These are phyloP conservation scores for Staphylotrichum longicolle DNA, from an alignment of 495 filamentous ascomycete genomes.

Conservation along the genomic window DNA sequence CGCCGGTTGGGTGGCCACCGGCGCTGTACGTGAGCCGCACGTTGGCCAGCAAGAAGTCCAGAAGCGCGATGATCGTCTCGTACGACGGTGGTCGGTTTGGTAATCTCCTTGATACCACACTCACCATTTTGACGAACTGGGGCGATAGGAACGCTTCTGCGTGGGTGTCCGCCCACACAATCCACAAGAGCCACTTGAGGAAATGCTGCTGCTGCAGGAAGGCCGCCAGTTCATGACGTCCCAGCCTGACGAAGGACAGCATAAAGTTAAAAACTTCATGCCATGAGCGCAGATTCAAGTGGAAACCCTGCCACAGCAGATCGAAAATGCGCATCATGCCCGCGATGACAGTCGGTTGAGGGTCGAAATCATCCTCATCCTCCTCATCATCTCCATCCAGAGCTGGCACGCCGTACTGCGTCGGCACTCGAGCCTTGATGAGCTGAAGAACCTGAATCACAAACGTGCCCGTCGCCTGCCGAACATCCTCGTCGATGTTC, in stretches of 20 bases:
- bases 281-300: conserved; percentile 64
- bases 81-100: conserved; percentile 52
- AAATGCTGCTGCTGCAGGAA: conserved; percentile 55
- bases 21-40: conserved; percentile 38
- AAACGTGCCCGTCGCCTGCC: conserved; percentile 55
- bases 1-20: conserved; percentile 2
- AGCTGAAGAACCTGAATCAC: conserved; percentile 55
- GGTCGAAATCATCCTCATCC: conserved; percentile 34
- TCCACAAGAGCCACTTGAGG: conserved; percentile 56
- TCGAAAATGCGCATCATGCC: conserved; percentile 48
- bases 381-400: conserved; percentile 23
- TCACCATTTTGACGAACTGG: conserved; percentile 45
- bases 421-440: conserved; percentile 45
- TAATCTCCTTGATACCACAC: conserved; percentile 48
- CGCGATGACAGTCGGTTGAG: conserved; percentile 35
- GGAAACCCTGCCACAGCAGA: conserved; percentile 53
- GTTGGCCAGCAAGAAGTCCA: conserved; percentile 49
- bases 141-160: conserved; percentile 34
- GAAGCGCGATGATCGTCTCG: conserved; percentile 51
- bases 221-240: conserved; percentile 50
- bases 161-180: conserved; percentile 59
- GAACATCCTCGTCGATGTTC: conserved; percentile 59
- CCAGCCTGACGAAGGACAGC: conserved; percentile 56
- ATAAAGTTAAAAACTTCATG: conserved; percentile 76
- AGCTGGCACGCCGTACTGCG: conserved; percentile 39